A percentile compares a stretch with the other conserved stretches of the same genome.
phyloP scores from a whole-genome alignment of 129 eudicot genomes.

The Escallonia rubra region DNA sequence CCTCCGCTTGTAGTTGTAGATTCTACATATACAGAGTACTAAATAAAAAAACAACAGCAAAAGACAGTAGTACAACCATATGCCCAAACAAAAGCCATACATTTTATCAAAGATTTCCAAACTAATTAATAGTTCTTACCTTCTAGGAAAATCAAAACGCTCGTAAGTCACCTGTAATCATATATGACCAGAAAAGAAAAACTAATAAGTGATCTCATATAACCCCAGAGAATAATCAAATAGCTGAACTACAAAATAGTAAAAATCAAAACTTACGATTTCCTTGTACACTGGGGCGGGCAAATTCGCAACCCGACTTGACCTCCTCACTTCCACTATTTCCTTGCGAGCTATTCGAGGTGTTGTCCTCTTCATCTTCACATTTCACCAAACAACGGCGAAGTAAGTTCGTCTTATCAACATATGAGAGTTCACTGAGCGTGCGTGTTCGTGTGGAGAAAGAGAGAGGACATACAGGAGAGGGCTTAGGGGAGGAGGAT shows the following conservation, averaged over 20 bases:
- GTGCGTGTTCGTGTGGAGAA: neutral
- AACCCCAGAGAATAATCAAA: neutral
- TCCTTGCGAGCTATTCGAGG: constrained; percentile 57
- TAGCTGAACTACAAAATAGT: neutral
- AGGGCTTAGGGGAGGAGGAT: constrained; percentile 63
- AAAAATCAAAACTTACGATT: constrained; percentile 25
- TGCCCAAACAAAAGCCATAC: neutral
- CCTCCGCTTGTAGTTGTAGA: constrained; percentile 31
- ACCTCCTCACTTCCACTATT: constrained; percentile 85
- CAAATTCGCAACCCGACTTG: constrained; percentile 52
- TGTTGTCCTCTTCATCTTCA: constrained; percentile 57
- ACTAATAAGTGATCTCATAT: neutral
- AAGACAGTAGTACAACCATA: too few species aligned
- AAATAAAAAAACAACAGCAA: too few species aligned
- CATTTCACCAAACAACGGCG: neutral
- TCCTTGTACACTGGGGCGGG: constrained; percentile 80
- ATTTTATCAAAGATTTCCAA: neutral
- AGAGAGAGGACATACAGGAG: constrained; percentile 46
- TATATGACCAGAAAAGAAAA: neutral
- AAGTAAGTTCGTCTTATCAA: neutral
- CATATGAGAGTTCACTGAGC: neutral
- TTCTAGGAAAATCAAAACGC: constrained; percentile 38
- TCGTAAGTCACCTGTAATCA: constrained; percentile 46
- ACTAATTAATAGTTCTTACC: constrained; percentile 23
- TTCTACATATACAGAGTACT: constrained; percentile 20